Percentiles rank a stretch among this genome's conserved stretches.
Evolutionary conservation across 1,139 yeast genomes (phyloP).

Genomic region (Ashbya aceris): DNA sequence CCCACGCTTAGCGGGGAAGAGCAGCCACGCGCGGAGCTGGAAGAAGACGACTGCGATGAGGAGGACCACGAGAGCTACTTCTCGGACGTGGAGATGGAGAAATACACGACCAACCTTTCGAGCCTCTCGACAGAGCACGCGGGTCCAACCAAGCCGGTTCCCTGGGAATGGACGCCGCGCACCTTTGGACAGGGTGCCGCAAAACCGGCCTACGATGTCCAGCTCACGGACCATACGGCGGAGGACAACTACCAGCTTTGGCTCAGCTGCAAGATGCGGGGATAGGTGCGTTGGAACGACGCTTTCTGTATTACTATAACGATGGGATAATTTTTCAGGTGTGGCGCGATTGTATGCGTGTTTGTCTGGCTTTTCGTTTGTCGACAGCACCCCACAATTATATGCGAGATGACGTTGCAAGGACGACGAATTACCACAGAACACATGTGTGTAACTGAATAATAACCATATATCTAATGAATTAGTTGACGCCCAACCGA

Average conservation of each 20-base stretch:
- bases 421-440: not conserved
- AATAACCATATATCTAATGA: no score
- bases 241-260: conserved; percentile 25
- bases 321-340: no score
- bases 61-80: conserved; percentile 6
- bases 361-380: no score
- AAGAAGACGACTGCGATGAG: not conserved
- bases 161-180: conserved; percentile 1
- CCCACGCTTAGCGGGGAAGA: not conserved
- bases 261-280: conserved; percentile 15
- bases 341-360: no score
- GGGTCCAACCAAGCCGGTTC: not conserved
- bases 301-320: no score
- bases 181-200: not conserved
- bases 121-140: conserved; percentile 3
- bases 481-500: not conserved
- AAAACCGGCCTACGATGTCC: not conserved
- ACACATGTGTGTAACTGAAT: no score
- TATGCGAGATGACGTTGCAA: no score
- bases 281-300: not conserved
- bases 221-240: conserved; percentile 18
- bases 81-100: conserved; percentile 4
- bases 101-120: not conserved
- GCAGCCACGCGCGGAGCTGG: not conserved
- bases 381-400: no score